Evolutionary conservation across 257 asterid species (phyloP).

Genomic region (Oldenlandia corymbosa): DNA sequence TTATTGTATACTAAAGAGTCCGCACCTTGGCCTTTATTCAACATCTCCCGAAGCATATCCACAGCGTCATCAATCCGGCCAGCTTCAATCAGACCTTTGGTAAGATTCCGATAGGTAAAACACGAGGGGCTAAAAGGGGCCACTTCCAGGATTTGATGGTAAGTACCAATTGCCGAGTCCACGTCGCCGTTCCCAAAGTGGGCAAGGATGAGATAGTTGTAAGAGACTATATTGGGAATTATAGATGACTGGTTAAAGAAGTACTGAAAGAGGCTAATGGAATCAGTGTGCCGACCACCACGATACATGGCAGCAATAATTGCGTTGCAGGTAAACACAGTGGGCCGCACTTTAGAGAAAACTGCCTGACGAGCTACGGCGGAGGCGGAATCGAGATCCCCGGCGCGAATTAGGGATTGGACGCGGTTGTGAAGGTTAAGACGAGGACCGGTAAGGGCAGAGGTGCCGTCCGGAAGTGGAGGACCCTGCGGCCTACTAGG

Average conservation of each 20-base stretch:
- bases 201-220: slow-evolving; percentile 53
- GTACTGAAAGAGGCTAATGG: slow-evolving; percentile 70
- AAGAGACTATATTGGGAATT: slow-evolving; percentile 66
- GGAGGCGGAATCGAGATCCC: slow-evolving; percentile 74
- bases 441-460: slow-evolving; percentile 64
- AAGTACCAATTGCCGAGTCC: slow-evolving; percentile 56
- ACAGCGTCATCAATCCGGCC: slow-evolving; percentile 61
- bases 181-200: slow-evolving; percentile 73
- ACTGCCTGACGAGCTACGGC: slow-evolving; percentile 72
- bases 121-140: slow-evolving; percentile 78
- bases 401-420: slow-evolving; percentile 83
- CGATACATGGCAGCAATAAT: slow-evolving; percentile 86
- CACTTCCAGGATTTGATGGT: slow-evolving; percentile 42
- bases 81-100: slow-evolving; percentile 62
- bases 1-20: slow-evolving; percentile 85
- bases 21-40: slow-evolving; percentile 81
- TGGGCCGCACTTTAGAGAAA: slow-evolving; percentile 61
- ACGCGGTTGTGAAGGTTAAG: slow-evolving; percentile 93
- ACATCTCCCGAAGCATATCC: slow-evolving; percentile 64
- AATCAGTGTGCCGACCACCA: slow-evolving; percentile 52
- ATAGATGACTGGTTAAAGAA: slow-evolving; percentile 66
- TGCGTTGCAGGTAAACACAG: slow-evolving; percentile 93
- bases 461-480: slow-evolving; percentile 73
- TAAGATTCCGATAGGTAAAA: slow-evolving; percentile 69
- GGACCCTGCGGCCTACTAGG: slow-evolving; percentile 34